phyloP scores from a whole-genome alignment of 805 yeast genomes.

The Metschnikowia borealis region DNA sequence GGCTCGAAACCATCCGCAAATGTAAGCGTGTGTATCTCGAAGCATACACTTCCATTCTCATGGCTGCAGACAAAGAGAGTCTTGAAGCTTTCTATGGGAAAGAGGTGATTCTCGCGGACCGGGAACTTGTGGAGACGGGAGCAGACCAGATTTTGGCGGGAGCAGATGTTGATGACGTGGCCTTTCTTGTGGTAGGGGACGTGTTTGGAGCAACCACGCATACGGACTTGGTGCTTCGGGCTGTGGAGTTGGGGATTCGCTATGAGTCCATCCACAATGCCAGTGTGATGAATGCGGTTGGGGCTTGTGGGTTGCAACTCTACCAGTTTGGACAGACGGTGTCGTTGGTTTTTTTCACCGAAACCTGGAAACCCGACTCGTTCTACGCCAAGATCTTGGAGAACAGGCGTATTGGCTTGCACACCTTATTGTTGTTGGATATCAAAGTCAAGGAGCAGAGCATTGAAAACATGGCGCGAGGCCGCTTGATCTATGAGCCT shows the following conservation, averaged over 20 bases:
- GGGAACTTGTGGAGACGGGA: conserved; percentile 90
- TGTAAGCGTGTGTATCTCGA: conserved; percentile 92
- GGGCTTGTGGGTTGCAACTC: conserved; percentile 94
- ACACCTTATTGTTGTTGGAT: conserved; percentile 82
- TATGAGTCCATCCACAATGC: conserved; percentile 92
- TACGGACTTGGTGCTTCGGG: conserved; percentile 88
- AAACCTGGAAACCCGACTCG: conserved; percentile 93
- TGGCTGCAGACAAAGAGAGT: conserved; percentile 79
- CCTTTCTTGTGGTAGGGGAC: conserved; percentile 95
- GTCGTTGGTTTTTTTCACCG: conserved; percentile 94
- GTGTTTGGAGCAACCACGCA: conserved; percentile 98
- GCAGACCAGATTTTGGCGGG: conserved; percentile 76
- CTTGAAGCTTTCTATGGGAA: conserved; percentile 84
- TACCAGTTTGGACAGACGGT: conserved; percentile 96
- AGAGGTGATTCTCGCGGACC: conserved; percentile 81
- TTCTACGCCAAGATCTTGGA: conserved; percentile 87
- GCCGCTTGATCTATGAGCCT: conserved; percentile 88
- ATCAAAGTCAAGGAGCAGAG: conserved; percentile 97
- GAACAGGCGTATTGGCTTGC: conserved; percentile 85
- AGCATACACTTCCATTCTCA: conserved; percentile 90
- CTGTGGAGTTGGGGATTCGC: conserved; percentile 74
- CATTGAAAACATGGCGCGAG: conserved; percentile 89
- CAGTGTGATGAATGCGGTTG: conserved; percentile 96
- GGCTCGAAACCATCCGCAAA: conserved; percentile 74
- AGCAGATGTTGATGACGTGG: conserved; percentile 80